Conservation (phyloP, 1,284 basidiomycete genomes). For the Pseudozyma tsukubaensis region DNA sequence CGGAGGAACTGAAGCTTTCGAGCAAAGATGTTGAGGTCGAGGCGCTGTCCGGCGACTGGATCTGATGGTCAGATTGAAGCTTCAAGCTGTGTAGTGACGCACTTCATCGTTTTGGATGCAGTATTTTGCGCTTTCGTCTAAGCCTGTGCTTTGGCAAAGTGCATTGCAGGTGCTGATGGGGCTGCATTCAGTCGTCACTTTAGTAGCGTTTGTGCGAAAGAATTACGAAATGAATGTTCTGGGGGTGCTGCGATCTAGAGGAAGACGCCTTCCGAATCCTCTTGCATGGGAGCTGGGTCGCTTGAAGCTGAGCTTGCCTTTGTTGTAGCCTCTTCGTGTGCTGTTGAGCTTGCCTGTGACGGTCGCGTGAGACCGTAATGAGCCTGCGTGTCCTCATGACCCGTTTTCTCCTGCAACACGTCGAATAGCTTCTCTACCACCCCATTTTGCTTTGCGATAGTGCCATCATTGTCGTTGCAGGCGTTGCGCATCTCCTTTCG, state of each 20-base stretch:
- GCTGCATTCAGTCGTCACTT: not conserved
- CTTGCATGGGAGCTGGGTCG: constrained; percentile 29
- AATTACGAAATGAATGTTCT: not conserved
- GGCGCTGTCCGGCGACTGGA: constrained; percentile 54
- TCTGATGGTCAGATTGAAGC: constrained; percentile 16
- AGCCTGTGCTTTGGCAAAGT: no score
- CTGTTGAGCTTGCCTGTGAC: not conserved
- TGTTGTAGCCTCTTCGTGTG: not conserved
- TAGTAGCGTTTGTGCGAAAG: not conserved
- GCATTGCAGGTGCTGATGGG: not conserved
- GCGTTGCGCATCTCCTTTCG: constrained; percentile 38
- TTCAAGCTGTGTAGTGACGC: not conserved
- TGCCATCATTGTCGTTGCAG: constrained; percentile 41
- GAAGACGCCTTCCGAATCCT: constrained; percentile 39
- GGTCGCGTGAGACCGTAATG: constrained; percentile 38
- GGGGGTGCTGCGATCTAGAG: constrained; percentile 11
- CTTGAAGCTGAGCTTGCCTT: not conserved
- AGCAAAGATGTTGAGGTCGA: constrained; percentile 33
- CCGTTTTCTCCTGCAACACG: constrained; percentile 36
- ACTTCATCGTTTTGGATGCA: no score
- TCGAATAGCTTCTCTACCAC: constrained; percentile 36
- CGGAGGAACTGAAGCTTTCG: constrained; percentile 43
- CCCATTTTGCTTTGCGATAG: constrained; percentile 39
- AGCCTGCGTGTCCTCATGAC: constrained; percentile 9
- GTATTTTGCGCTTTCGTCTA: no score